Base-by-base conservation (phyloP, 139 green algal genomes). In the Mychonastes homosphaera region DNA sequence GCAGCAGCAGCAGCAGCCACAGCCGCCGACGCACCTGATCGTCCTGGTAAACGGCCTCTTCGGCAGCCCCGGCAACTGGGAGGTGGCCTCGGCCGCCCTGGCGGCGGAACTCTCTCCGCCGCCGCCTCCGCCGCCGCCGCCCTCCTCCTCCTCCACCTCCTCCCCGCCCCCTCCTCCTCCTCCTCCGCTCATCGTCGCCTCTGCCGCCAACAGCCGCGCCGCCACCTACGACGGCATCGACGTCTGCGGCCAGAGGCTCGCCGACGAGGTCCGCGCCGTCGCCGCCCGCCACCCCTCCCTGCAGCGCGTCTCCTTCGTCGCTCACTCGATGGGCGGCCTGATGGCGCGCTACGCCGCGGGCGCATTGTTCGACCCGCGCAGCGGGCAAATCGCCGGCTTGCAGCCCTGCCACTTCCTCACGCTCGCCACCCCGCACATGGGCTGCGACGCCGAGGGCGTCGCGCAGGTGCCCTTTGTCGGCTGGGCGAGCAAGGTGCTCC, bases 351-450 rank as follows among this genome's bases (percentile, higher is more conserved):
- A 75, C 32, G 52, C 62, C 15, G 46, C 69, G 56, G 74, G 70
- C 26, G 44, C 65, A 28, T 63, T 89, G 23, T 93, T 74, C 56
- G 55, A 84, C 53, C 57, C 66, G 1, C 15, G 29, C 7, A 75
- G 46, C 1, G 45, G 62, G 12, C 62, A 45, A 3, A 67, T 94
- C 2, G 66, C 55, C 27, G 79, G 80, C 1, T 63, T 95, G 45
- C 19, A 53, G 18, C 82, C 86, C 13, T 47, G 21, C 9, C 86
- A 94, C 69, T 93, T 86, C 60, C 54, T 92, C 13, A 79, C 69
- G 0, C 54, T 95, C 36, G 86, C 86, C 12, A 90, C 86, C 0
- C 87, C 87, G 1, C 86, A 94, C 65, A 47, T 85, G 43, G 87
- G 86, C 9, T 92, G 83, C 60, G 78, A 83, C 27, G 67, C 51